phyloP scores from a whole-genome alignment of 2,329 filamentous ascomycete genomes.

The Nemania abortiva region DNA sequence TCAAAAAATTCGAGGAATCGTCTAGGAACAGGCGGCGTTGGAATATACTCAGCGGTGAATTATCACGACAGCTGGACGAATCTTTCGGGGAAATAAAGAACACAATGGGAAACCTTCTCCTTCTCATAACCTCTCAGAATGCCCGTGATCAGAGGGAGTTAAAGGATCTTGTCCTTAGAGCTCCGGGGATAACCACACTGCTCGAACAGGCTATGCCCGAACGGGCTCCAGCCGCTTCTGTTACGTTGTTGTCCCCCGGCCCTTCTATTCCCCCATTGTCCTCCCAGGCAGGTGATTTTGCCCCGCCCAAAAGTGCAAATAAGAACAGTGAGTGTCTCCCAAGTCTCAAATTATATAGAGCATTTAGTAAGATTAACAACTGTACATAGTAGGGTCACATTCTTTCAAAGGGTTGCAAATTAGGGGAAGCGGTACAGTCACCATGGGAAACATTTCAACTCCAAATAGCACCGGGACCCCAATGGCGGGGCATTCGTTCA shows the following conservation, averaged over 20 bases:
- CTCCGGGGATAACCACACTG: background rate
- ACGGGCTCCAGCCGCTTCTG: background rate
- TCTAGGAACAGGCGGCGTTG: background rate
- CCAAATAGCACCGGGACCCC: background rate
- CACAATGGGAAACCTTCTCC: background rate
- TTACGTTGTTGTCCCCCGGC: background rate
- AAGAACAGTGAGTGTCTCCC: background rate
- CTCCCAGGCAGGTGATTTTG: no score
- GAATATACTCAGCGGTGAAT: conserved; percentile 3
- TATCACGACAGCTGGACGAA: conserved; percentile 10
- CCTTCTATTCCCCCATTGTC: no score
- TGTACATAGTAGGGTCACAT: conserved; percentile 14
- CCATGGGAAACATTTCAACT: conserved; percentile 15
- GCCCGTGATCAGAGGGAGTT: conserved; percentile 10
- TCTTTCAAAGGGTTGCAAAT: conserved; percentile 12
- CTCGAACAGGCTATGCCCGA: no score
- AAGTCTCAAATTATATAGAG: no score
- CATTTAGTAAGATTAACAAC: no score
- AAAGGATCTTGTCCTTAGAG: conserved; percentile 6
- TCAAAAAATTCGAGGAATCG: background rate
- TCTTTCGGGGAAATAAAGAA: conserved; percentile 6
- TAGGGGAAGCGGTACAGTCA: background rate
- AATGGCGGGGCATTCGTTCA: conserved; percentile 10
- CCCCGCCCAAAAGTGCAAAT: no score
- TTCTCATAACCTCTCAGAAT: conserved; percentile 11